Conservation (phyloP, 495 filamentous ascomycete genomes). For the Extremus antarcticus region DNA sequence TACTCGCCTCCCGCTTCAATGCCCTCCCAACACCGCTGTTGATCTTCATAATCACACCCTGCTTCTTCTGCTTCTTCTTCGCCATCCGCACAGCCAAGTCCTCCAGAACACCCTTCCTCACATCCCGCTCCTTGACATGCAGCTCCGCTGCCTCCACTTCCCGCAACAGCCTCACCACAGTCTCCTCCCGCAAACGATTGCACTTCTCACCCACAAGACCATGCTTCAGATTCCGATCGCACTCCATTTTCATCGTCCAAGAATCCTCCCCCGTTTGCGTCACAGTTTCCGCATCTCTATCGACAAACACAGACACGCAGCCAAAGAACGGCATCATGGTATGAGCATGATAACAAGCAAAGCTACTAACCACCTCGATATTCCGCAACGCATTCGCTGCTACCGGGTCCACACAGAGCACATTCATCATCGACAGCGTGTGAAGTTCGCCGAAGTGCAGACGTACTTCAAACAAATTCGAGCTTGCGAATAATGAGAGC, state of each 20-base stretch:
- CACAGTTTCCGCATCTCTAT: neutral
- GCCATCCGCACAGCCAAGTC: neutral
- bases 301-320: neutral
- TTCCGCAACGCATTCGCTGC: neutral
- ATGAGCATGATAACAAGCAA: neutral
- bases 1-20: neutral
- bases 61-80: neutral
- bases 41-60: neutral
- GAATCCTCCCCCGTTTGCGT: neutral
- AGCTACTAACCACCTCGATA: neutral
- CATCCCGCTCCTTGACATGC: neutral
- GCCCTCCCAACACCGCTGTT: neutral
- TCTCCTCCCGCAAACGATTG: neutral
- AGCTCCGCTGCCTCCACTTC: neutral
- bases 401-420: neutral
- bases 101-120: neutral
- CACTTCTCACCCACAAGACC: neutral
- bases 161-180: neutral
- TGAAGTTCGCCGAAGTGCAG: neutral
- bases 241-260: neutral
- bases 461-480: neutral
- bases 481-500: neutral
- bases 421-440: neutral
- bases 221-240: neutral
- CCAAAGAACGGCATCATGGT: neutral